Conservation (phyloP, 1,284 basidiomycete species). For the Termitomyces sp. region DNA sequence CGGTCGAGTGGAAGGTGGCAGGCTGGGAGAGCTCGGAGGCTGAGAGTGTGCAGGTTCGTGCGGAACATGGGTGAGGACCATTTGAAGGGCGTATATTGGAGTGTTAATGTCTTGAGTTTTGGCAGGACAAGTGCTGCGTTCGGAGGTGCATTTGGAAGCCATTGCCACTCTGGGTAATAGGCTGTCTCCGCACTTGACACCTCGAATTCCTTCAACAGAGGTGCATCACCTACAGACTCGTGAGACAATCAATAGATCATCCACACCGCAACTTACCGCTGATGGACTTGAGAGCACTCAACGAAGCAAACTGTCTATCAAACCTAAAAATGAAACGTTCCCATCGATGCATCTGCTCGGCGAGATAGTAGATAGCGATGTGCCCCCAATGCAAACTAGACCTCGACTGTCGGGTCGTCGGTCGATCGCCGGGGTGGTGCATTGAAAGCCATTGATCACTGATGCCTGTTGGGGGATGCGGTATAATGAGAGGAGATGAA, state of each 20-base stretch:
- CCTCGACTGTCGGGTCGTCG: slow-evolving; percentile 19
- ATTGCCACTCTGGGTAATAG: slow-evolving; percentile 60
- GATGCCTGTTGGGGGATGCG: slow-evolving; percentile 24
- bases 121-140: slow-evolving; percentile 35
- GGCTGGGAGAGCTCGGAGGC: slow-evolving; percentile 59
- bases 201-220: slow-evolving; percentile 68
- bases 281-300: slow-evolving; percentile 22
- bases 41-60: slow-evolving; percentile 49
- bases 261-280: slow-evolving; percentile 40
- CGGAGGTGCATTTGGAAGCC: slow-evolving; percentile 53
- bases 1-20: slow-evolving; percentile 60
- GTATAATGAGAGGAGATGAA: slow-evolving; percentile 28
- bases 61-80: slow-evolving; percentile 66
- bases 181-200: slow-evolving; percentile 64
- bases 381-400: slow-evolving; percentile 68
- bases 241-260: neutral
- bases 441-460: slow-evolving; percentile 20
- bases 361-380: slow-evolving; percentile 69
- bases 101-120: slow-evolving; percentile 47
- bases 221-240: slow-evolving; percentile 51
- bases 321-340: slow-evolving; percentile 73
- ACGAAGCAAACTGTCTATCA: slow-evolving; percentile 36
- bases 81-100: slow-evolving; percentile 69
- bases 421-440: slow-evolving; percentile 15
- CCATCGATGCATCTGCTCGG: slow-evolving; percentile 76